phyloP scores from a whole-genome alignment of 768 basidiomycete genomes.

The Termitomyces bulborhizus region DNA sequence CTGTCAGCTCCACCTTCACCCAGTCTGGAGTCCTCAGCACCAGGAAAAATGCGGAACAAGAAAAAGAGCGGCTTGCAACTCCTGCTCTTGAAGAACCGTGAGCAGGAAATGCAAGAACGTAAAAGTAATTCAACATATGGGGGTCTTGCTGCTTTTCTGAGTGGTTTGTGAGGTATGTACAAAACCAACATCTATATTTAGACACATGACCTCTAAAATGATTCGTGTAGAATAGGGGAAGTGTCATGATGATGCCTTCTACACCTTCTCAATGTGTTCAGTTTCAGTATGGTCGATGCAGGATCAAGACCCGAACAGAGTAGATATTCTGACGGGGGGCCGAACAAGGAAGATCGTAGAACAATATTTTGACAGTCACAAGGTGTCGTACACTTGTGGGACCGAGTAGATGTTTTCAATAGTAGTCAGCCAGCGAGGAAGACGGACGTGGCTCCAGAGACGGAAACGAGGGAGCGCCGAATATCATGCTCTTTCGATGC shows the following conservation, averaged over 20 bases:
- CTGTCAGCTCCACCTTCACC: neutral
- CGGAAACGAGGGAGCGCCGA: no score
- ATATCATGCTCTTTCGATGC: no score
- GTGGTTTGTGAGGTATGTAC: conserved; percentile 24
- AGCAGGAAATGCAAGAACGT: conserved; percentile 40
- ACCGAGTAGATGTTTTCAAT: no score
- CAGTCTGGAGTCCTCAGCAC: conserved; percentile 1
- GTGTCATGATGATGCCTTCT: neutral
- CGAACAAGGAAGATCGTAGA: conserved; percentile 12
- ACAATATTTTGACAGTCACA: no score
- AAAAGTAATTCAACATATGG: conserved; percentile 18
- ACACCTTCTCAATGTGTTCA: neutral
- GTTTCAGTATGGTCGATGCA: conserved; percentile 22
- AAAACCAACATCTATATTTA: neutral
- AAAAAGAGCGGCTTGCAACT: conserved; percentile 54
- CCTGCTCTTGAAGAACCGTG: conserved; percentile 56
- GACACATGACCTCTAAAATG: neutral
- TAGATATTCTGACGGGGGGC: no score
- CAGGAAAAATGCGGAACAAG: conserved; percentile 36
- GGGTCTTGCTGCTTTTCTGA: conserved; percentile 52
- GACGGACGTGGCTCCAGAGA: no score
- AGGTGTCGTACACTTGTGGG: no score
- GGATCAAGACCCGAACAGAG: no score
- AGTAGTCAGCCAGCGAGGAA: no score
- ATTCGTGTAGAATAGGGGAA: neutral